Evolutionary conservation across 148 eudicot species (phyloP).

Genomic region (Arctostaphylos glauca): DNA sequence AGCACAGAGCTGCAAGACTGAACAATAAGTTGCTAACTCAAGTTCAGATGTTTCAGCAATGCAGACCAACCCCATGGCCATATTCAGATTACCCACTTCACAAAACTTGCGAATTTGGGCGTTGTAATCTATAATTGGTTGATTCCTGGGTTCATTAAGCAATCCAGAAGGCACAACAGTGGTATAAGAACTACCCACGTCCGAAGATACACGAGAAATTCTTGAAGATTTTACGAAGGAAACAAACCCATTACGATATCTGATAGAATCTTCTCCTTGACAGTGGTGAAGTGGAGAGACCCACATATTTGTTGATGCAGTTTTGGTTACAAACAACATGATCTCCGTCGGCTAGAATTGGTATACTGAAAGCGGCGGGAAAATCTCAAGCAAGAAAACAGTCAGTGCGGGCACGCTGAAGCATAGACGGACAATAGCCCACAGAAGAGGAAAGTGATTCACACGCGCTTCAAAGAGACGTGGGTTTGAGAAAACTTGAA

Average conservation of each 20-base stretch:
- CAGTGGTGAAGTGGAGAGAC: constrained; percentile 11
- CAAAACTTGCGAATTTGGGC: constrained; percentile 43
- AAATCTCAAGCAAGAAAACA: not conserved
- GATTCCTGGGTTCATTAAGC: constrained; percentile 9
- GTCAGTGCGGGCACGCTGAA: not conserved
- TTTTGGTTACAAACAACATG: constrained; percentile 20
- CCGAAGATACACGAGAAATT: constrained; percentile 15
- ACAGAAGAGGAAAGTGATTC: not conserved
- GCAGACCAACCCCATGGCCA: constrained; percentile 50
- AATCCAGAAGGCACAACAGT: not conserved
- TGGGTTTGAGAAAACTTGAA: too few relatives aligned
- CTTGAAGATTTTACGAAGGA: constrained; percentile 14
- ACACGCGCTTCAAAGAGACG: too few relatives aligned
- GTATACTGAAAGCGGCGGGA: not conserved
- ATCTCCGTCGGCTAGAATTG: not conserved
- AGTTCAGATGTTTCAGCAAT: constrained; percentile 25
- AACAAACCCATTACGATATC: constrained; percentile 10
- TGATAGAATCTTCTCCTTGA: not conserved
- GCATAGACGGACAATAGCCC: not conserved
- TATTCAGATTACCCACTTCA: constrained; percentile 43
- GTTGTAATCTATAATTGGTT: constrained; percentile 23
- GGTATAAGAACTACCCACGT: constrained; percentile 10
- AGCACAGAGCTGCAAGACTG: constrained; percentile 59
- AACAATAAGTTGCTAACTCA: constrained; percentile 50
- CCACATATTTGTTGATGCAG: constrained; percentile 16